Base-by-base conservation (phyloP, 2,329 filamentous ascomycete species). In the Blumeria graminis region DNA sequence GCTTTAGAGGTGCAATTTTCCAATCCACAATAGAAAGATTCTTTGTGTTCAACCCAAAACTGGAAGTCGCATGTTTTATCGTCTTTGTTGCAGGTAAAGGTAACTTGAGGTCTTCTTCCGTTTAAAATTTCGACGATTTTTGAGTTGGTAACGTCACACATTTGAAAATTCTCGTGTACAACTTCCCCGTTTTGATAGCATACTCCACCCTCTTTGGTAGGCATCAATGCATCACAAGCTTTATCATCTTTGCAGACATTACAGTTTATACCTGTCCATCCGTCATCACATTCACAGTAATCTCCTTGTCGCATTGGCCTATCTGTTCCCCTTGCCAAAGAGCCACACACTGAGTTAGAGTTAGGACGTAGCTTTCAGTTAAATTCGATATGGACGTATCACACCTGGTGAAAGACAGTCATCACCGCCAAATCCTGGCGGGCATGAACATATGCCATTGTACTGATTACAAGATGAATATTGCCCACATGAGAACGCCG, bases 261-360 rank as follows among this genome's bases (percentile, higher is more conserved):
- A 77, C 92, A 98, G 73, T 98, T 98, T 71, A 98, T 90, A 60
- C 92, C 92, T 43, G 78, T 78, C 92, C 92, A 98, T 57, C 92
- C 92, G 39, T 94, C 85, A 65, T 89, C 84, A 69, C 92, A 98
- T 45, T 87, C 72, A 70, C 92, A 98, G 43, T 74, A 72, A 57
- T 80, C 75, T 60, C 78, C 80, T 55, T 79, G 72, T 65, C 92
- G 79, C 66, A 86, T 81, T 22, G 82, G 78, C 62, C 92, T 78
- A 64, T 96, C 81, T 62, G 76, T 76, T 61, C 88, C 89, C 63
- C 87, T 82, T 41, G 85, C 79, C 43, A 95, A 74, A 39, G 89
- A 92, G 57, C 90, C 92, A 66, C 92, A 98, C 6, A 94, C 80
- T 76, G 61, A 38, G 56, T 35, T 54, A 32, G 10, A 10, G 50